phyloP scores from a whole-genome alignment of 2,329 filamentous ascomycete genomes.

The Cyphellophora attinorum region DNA sequence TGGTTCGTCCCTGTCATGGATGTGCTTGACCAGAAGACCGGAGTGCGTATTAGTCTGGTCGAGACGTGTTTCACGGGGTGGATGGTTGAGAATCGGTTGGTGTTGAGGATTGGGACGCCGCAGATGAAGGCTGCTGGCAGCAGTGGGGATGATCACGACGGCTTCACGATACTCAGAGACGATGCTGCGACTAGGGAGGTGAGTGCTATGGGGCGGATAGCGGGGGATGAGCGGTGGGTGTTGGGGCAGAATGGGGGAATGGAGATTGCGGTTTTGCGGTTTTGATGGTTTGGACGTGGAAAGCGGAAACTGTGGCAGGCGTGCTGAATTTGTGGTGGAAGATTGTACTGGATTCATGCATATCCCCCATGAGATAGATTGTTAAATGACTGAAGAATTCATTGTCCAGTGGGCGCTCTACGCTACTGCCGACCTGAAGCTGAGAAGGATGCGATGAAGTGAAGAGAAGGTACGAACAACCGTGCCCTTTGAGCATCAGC shows the following conservation, averaged over 20 bases:
- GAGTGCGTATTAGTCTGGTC: constrained; percentile 26
- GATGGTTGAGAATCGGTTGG: constrained; percentile 20
- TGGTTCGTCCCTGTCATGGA: constrained; percentile 31
- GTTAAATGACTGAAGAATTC: too few species aligned
- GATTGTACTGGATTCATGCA: too few species aligned
- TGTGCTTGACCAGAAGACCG: constrained; percentile 21
- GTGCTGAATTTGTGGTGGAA: too few species aligned
- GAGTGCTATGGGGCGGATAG: constrained; percentile 43
- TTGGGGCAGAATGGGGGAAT: constrained; percentile 47
- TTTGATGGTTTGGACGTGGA: too few species aligned
- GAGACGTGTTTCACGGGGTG: constrained; percentile 22
- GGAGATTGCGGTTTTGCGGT: constrained; percentile 45
- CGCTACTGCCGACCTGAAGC: too few species aligned
- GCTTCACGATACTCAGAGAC: constrained; percentile 10
- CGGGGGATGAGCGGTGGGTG: constrained; percentile 53
- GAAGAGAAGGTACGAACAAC: too few species aligned
- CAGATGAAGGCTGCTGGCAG: constrained; percentile 8
- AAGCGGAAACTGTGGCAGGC: too few species aligned
- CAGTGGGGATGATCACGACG: constrained; percentile 2
- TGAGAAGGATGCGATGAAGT: too few species aligned
- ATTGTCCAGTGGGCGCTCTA: too few species aligned
- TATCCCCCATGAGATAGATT: too few species aligned
- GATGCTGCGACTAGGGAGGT: constrained; percentile 37
- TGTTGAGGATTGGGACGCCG: constrained; percentile 23
- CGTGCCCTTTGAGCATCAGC: too few species aligned